Conservation (phyloP, 2,329 filamentous ascomycete species). For the Elsinoe arachidis region DNA sequence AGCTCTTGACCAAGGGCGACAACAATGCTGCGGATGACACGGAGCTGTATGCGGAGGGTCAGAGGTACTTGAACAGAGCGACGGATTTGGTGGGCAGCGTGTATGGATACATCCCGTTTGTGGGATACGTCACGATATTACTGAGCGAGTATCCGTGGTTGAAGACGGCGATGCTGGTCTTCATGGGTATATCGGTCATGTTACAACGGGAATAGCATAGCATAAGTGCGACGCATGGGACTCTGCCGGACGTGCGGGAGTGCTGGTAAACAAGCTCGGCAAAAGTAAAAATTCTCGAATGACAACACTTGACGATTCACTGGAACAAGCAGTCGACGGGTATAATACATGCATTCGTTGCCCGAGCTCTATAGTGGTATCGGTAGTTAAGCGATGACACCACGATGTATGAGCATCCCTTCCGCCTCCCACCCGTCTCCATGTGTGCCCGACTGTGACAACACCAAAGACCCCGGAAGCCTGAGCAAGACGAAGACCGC, state of each 20-base stretch:
- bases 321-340: too few species aligned
- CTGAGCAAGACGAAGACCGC: background rate
- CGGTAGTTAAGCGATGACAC: too few species aligned
- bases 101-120: conserved; percentile 82
- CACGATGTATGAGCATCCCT: background rate
- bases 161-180: conserved; percentile 86
- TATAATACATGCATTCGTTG: too few species aligned
- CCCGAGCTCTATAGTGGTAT: too few species aligned
- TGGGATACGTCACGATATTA: conserved; percentile 94
- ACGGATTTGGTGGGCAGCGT: conserved; percentile 92
- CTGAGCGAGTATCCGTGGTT: conserved; percentile 93
- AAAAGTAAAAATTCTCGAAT: background rate
- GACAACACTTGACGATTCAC: background rate
- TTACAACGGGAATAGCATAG: conserved; percentile 67
- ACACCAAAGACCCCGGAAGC: background rate
- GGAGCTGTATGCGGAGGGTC: conserved; percentile 75
- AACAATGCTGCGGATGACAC: conserved; percentile 94
- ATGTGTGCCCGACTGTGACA: background rate
- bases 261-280: background rate
- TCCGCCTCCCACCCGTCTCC: background rate
- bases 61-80: conserved; percentile 72
- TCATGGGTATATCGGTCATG: conserved; percentile 92
- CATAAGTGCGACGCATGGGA: background rate
- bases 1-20: conserved; percentile 92
- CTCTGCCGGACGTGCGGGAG: background rate